Evolutionary conservation across 1,284 basidiomycete species (phyloP), one percentile per base, ranked within the genome.

Genomic region (Ustilago esculenta): DNA sequence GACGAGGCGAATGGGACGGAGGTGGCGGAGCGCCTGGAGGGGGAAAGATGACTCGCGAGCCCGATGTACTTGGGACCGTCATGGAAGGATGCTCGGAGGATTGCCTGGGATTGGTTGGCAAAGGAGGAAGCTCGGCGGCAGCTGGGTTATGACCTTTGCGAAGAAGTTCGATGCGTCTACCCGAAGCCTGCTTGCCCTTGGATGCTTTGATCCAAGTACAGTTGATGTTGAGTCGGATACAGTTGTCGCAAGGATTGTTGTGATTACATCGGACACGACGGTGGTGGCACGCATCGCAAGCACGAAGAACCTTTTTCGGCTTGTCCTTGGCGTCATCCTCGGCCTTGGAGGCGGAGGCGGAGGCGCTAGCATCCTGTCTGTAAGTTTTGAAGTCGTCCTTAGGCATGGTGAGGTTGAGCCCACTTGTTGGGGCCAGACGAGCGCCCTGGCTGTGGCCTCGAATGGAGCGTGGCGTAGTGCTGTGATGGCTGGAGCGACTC

Each of bases 141-240:
- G 70, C 70, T 9, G 69, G 61, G 24, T 74, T 67, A 56, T 65
- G 64, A 4, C 65, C 59, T 50, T 64, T 66, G 33, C 64, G 54
- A 7, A 73, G 61, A 1, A 72, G 47, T 18, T 67, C 67, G 46
- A 71, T 76, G 30, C 70, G 60, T 11, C 63, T 40, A 5, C 66
- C 66, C 0, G 66, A 70, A 12, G 72, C 69, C 35, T 66, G 64
- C 50, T 76, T 76, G 54, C 68, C 72, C 33, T 70, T 67, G 25
- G 56, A 60, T 3, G 75, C 75, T 36, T 76, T 75, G 54, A 63
- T 59, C 66, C 73, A 76, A n/a, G 75, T 73, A 42, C 75, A 76
- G 34, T 54, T 64, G 50, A 75, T 67, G 35, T 72, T 66, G 59
- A 76, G 73, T 24, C 75, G 65, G 34, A 63, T 58, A 52, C 75